These are phyloP conservation scores for Xylariales sp. DNA, from an alignment of 2,329 filamentous ascomycete species.

Conservation along the genomic window DNA sequence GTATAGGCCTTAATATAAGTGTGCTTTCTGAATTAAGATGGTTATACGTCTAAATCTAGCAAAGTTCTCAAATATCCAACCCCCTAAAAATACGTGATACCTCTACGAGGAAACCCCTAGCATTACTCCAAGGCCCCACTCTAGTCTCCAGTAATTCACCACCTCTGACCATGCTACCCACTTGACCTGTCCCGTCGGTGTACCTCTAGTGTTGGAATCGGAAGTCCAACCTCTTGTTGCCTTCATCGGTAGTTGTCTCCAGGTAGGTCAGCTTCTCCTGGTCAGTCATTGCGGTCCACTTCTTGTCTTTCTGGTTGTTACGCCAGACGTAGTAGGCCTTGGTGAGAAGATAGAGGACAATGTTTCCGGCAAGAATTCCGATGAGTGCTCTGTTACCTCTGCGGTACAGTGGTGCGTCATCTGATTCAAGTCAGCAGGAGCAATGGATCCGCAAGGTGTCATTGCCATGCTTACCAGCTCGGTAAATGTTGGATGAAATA, in stretches of 20 bases:
- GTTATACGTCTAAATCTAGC: too few species aligned
- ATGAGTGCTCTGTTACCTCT: slow-evolving; percentile 36
- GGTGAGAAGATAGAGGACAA: slow-evolving; percentile 25
- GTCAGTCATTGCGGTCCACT: slow-evolving; percentile 17
- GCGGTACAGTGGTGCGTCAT: slow-evolving; percentile 48
- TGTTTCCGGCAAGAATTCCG: slow-evolving; percentile 32
- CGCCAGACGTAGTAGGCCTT: slow-evolving; percentile 36
- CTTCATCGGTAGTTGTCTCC: slow-evolving; percentile 18
- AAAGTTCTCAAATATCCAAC: too few species aligned
- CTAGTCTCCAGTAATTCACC: too few species aligned
- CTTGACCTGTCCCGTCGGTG: not conserved
- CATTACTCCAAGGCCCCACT: too few species aligned
- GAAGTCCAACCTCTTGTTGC: slow-evolving; percentile 20
- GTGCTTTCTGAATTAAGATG: too few species aligned
- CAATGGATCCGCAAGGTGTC: slow-evolving; percentile 40
- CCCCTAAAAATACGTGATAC: too few species aligned
- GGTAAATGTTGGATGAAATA: slow-evolving; percentile 33
- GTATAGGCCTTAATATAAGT: too few species aligned
- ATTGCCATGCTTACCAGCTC: slow-evolving; percentile 3
- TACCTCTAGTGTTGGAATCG: slow-evolving; percentile 25
- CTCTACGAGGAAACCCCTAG: too few species aligned
- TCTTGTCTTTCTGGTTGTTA: slow-evolving; percentile 26
- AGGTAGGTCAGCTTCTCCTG: slow-evolving; percentile 17
- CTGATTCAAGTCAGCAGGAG: slow-evolving; percentile 18
- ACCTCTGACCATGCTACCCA: too few species aligned